These are phyloP conservation scores for Botrytis fragariae DNA, from an alignment of 2,329 filamentous ascomycete species.

Conservation along the genomic window DNA sequence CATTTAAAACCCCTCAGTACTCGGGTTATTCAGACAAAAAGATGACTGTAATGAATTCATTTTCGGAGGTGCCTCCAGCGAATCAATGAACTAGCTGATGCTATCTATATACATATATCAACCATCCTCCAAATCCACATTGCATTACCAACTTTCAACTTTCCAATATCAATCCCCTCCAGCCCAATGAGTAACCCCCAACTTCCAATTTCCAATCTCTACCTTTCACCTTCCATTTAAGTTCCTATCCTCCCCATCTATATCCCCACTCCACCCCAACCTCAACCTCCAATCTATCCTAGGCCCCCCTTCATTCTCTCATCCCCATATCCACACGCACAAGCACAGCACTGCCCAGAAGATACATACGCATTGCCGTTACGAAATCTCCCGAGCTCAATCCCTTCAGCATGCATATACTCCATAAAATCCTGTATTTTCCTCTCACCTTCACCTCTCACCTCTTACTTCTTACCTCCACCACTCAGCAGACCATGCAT, in stretches of 20 bases:
- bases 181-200: neutral
- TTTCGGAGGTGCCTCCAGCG: neutral
- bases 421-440: neutral
- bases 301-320: neutral
- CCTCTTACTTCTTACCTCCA: neutral
- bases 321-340: neutral
- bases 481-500: neutral
- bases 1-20: neutral
- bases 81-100: neutral
- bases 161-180: neutral
- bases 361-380: neutral
- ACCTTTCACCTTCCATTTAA: neutral
- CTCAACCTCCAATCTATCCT: neutral
- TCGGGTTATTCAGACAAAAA: neutral
- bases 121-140: neutral
- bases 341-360: neutral
- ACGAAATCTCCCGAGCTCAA: neutral
- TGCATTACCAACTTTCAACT: neutral
- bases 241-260: neutral
- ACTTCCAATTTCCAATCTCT: neutral
- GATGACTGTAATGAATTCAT: neutral
- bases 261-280: neutral
- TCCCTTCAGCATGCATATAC: neutral
- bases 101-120: neutral
- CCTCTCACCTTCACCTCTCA: neutral